Conservation (phyloP, 371 early-diverging fungal species). For the Mortierella sp. region DNA sequence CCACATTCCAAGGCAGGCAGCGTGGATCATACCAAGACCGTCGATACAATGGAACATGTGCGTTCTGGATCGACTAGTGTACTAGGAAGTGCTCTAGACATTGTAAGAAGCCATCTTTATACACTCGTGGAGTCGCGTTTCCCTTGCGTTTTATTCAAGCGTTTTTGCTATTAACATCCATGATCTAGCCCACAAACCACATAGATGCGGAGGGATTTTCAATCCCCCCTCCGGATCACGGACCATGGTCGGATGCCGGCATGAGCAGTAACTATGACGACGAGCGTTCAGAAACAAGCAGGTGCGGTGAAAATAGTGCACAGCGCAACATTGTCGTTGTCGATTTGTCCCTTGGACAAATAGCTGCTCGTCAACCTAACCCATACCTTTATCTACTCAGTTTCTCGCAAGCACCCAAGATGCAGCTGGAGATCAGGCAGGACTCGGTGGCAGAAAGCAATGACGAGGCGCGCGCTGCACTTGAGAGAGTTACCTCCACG, state of each 20-base stretch:
- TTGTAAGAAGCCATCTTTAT: constrained; percentile 23
- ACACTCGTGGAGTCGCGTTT: too few relatives aligned
- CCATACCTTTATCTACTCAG: background rate
- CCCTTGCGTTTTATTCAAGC: too few relatives aligned
- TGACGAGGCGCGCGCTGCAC: constrained; percentile 45
- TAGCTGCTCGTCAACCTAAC: too few relatives aligned
- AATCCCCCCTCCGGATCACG: constrained; percentile 64
- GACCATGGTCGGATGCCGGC: constrained; percentile 58
- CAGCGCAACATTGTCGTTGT: too few relatives aligned
- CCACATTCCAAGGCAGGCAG: constrained; percentile 38
- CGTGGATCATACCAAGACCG: constrained; percentile 13
- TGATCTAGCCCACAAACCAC: constrained; percentile 53
- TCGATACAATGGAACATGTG: constrained; percentile 23
- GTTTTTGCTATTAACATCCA: constrained; percentile 23
- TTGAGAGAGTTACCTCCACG: constrained; percentile 42
- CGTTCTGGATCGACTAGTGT: constrained; percentile 25
- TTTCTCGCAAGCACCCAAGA: constrained; percentile 41
- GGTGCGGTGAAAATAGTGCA: constrained; percentile 11
- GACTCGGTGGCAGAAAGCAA: constrained; percentile 41
- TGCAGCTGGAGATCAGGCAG: constrained; percentile 51
- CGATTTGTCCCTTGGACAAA: too few relatives aligned
- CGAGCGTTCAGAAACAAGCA: constrained; percentile 53
- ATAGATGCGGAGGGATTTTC: constrained; percentile 64
- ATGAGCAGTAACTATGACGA: constrained; percentile 36
- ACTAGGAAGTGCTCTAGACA: constrained; percentile 34